These are phyloP conservation scores for Pseudognaphalium luteoalbum DNA, from an alignment of 129 eudicot genomes.

Conservation along the genomic window DNA sequence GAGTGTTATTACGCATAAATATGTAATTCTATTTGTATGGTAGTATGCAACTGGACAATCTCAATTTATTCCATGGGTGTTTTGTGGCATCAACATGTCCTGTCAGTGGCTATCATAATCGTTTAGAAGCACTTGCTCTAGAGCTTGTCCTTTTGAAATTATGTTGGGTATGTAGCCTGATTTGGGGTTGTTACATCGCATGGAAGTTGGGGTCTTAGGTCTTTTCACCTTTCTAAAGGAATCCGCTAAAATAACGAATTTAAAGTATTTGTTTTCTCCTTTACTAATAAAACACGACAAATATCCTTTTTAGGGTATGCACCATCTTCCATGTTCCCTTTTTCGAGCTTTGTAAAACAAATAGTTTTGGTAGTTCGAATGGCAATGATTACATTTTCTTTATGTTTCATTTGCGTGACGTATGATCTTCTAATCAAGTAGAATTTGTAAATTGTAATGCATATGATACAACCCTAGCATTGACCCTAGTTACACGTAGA, in stretches of 20 bases:
- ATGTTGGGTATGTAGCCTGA: not conserved
- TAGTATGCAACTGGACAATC: not conserved
- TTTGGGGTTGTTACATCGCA: not conserved
- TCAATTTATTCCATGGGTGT: not conserved
- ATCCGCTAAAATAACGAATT: not conserved
- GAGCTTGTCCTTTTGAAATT: no score
- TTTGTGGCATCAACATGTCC: not conserved
- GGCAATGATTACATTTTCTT: not conserved
- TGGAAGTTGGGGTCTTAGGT: not conserved
- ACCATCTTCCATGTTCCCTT: not conserved
- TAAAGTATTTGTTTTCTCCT: not conserved
- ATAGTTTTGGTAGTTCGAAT: slow-evolving; percentile 4
- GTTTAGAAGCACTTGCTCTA: not conserved
- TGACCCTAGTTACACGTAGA: not conserved
- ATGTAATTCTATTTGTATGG: not conserved
- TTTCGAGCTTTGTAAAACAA: not conserved
- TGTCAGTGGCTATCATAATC: not conserved
- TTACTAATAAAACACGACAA: not conserved
- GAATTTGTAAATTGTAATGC: not conserved
- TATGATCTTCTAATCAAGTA: not conserved
- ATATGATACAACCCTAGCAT: slow-evolving; percentile 7
- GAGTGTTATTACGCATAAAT: no score
- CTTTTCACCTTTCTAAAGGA: not conserved
- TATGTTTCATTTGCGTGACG: not conserved
- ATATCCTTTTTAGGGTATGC: not conserved